phyloP scores from a whole-genome alignment of 192 early-diverging fungal species.

The Coemansia sp. region DNA sequence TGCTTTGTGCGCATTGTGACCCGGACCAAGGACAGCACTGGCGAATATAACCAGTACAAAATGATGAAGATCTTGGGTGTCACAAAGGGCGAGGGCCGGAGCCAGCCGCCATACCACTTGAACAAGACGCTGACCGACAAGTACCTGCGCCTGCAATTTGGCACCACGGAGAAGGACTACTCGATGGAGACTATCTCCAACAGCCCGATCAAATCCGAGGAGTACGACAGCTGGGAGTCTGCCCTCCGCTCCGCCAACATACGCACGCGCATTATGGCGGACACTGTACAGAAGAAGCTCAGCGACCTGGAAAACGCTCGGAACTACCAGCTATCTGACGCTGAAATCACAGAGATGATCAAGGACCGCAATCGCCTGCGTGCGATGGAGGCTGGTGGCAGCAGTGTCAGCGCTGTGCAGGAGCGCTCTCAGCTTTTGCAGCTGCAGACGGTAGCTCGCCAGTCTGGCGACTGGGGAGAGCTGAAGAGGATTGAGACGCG shows the following conservation, averaged over 20 bases:
- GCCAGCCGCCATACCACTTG: constrained; percentile 60
- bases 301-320: constrained; percentile 57
- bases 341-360: constrained; percentile 67
- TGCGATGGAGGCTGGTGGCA: constrained; percentile 22
- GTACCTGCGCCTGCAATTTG: constrained; percentile 65
- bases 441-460: constrained; percentile 52
- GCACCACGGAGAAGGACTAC: constrained; percentile 63
- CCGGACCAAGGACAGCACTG: constrained; percentile 46
- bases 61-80: constrained; percentile 64
- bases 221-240: constrained; percentile 57
- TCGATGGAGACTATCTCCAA: constrained; percentile 82
- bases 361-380: constrained; percentile 54
- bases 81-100: constrained; percentile 52
- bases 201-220: constrained; percentile 58
- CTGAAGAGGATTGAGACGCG: constrained; percentile 43
- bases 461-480: constrained; percentile 51
- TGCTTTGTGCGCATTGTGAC: constrained; percentile 56
- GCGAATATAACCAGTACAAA: constrained; percentile 55
- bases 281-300: constrained; percentile 55
- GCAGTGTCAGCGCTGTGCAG: constrained; percentile 35
- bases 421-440: constrained; percentile 55
- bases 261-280: constrained; percentile 43
- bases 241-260: constrained; percentile 54
- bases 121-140: constrained; percentile 64
- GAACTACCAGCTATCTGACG: constrained; percentile 59